These are phyloP conservation scores for Dichotomopilus funicola DNA, from an alignment of 2,329 filamentous ascomycete species.

Conservation along the genomic window DNA sequence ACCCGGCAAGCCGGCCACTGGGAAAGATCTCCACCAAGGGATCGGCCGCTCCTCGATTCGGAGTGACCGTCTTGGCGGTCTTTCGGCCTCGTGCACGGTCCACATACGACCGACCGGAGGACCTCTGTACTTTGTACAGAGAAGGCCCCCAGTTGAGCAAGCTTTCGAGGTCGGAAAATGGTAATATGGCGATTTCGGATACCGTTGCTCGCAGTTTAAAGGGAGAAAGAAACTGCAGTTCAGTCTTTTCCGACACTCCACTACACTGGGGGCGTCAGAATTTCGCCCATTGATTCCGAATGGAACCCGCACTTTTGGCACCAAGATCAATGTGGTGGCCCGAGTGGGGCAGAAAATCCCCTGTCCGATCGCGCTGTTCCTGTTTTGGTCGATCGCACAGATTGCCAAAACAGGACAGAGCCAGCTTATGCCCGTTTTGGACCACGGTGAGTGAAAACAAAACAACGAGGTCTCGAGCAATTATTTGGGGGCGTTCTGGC, in stretches of 20 bases:
- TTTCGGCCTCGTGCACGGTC: slow-evolving; percentile 1
- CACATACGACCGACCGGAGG: background rate
- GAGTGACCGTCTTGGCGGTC: slow-evolving; percentile 21
- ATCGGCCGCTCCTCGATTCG: slow-evolving; percentile 10
- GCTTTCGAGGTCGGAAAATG: too few relatives aligned
- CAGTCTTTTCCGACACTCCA: background rate
- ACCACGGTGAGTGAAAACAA: background rate
- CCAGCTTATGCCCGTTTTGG: background rate
- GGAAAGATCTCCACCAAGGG: slow-evolving; percentile 10
- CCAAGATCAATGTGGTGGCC: too few relatives aligned
- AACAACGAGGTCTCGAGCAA: too few relatives aligned
- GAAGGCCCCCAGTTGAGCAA: background rate
- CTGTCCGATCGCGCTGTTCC: slow-evolving; percentile 1
- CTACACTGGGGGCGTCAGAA: too few relatives aligned
- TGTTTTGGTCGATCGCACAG: slow-evolving; percentile 16
- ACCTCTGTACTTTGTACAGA: background rate
- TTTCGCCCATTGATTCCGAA: too few relatives aligned
- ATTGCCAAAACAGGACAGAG: slow-evolving; percentile 19
- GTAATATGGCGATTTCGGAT: too few relatives aligned
- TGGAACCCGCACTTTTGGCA: too few relatives aligned
- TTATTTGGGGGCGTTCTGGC: too few relatives aligned
- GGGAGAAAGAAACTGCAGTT: background rate
- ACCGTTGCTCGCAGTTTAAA: background rate
- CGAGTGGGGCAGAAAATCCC: background rate
- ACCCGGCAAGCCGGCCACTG: background rate